Conservation (phyloP, 2,329 filamentous ascomycete species). For the Cordyceps pruinosa region DNA sequence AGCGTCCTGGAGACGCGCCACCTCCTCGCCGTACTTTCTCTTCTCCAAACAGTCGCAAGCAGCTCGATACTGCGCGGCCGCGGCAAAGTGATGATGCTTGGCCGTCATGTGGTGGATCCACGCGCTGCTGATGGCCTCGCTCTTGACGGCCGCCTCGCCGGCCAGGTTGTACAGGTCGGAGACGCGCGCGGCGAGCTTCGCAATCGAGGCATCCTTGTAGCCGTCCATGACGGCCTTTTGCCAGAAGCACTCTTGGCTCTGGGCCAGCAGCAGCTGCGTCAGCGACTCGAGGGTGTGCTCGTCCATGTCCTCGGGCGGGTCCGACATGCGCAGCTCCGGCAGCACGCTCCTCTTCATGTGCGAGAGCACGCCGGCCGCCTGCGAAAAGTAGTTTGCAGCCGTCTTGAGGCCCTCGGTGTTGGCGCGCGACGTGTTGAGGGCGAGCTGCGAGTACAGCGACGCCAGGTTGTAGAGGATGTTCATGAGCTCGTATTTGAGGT, state of each 20-base stretch:
- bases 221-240: conserved; percentile 92
- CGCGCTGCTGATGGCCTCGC: conserved; percentile 80
- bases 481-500: conserved; percentile 75
- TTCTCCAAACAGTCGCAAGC: conserved; percentile 90
- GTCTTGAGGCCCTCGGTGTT: conserved; percentile 78
- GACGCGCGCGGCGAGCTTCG: conserved; percentile 81
- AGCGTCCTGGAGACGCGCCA: conserved; percentile 77
- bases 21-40: conserved; percentile 89
- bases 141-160: conserved; percentile 79
- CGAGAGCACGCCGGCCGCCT: conserved; percentile 74
- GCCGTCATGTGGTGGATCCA: conserved; percentile 98
- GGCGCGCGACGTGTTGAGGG: conserved; percentile 68
- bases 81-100: conserved; percentile 95
- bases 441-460: conserved; percentile 88
- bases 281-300: conserved; percentile 76
- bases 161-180: conserved; percentile 85
- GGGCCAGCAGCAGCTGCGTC: conserved; percentile 76
- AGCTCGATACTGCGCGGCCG: conserved; percentile 86
- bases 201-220: conserved; percentile 86
- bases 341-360: conserved; percentile 72
- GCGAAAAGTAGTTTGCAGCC: conserved; percentile 84
- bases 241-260: conserved; percentile 98
- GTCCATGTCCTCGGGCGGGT: conserved; percentile 95
- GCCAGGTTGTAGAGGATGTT: conserved; percentile 92
- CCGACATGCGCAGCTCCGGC: conserved; percentile 71